Conservation (phyloP, 495 filamentous ascomycete species). For the Darksidea phi region DNA sequence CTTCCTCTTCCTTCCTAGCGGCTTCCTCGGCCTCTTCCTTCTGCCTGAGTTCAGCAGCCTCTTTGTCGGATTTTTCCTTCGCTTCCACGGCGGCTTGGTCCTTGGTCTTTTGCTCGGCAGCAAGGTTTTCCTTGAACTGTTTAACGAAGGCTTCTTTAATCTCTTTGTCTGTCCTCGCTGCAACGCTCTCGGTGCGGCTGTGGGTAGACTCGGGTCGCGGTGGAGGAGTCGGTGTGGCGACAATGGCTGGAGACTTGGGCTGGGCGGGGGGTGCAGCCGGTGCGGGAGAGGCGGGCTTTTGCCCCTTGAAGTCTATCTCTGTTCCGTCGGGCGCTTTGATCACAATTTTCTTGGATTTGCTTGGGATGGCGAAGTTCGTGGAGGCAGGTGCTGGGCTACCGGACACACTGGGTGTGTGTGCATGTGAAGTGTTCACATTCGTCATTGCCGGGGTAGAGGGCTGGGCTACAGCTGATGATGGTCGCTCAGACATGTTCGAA, state of each 20-base stretch:
- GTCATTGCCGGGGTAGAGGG: slow-evolving; percentile 58
- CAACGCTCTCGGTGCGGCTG: slow-evolving; percentile 58
- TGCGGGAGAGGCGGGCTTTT: slow-evolving; percentile 53
- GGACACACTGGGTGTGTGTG: slow-evolving; percentile 60
- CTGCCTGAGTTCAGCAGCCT: slow-evolving; percentile 46
- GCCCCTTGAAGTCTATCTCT: slow-evolving; percentile 57
- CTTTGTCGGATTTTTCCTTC: slow-evolving; percentile 52
- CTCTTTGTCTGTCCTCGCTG: slow-evolving; percentile 65
- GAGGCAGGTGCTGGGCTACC: slow-evolving; percentile 49
- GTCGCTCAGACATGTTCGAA: slow-evolving; percentile 78
- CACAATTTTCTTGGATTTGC: slow-evolving; percentile 64
- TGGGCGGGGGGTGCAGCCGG: slow-evolving; percentile 13
- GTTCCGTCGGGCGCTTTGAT: slow-evolving; percentile 80
- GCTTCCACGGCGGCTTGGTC: slow-evolving; percentile 44
- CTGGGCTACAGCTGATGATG: slow-evolving; percentile 74
- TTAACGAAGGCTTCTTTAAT: slow-evolving; percentile 56
- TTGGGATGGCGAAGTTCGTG: slow-evolving; percentile 55
- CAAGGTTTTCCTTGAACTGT: slow-evolving; percentile 62
- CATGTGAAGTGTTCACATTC: slow-evolving; percentile 48
- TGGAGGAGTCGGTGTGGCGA: slow-evolving; percentile 61
- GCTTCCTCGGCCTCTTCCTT: slow-evolving; percentile 53
- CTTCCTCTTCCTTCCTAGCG: slow-evolving; percentile 37
- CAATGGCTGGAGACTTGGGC: slow-evolving; percentile 54
- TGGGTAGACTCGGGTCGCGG: slow-evolving; percentile 57
- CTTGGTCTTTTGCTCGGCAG: slow-evolving; percentile 51